These are phyloP conservation scores for Gamsiella multidivaricata DNA, from an alignment of 192 early-diverging fungal species.

Conservation along the genomic window DNA sequence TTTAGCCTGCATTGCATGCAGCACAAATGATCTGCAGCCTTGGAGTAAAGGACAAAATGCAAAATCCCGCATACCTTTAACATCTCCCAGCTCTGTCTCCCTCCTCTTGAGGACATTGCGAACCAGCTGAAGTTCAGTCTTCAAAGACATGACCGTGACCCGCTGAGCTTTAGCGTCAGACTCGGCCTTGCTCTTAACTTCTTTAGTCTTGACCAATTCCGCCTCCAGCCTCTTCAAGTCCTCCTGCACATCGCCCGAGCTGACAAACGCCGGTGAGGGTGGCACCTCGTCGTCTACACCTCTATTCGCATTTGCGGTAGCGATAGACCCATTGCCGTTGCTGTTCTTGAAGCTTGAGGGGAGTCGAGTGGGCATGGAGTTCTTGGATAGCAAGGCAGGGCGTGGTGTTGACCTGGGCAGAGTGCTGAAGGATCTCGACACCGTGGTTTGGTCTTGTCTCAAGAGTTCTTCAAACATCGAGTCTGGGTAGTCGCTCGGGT, in stretches of 20 bases:
- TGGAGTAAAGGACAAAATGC: too few relatives aligned
- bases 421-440: slow-evolving; percentile 32
- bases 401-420: slow-evolving; percentile 23
- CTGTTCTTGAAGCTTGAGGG: background rate
- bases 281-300: background rate
- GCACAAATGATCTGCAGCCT: too few relatives aligned
- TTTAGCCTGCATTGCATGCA: too few relatives aligned
- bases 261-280: slow-evolving; percentile 16
- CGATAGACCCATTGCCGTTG: too few relatives aligned
- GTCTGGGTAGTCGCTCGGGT: slow-evolving; percentile 39
- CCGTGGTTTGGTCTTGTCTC: slow-evolving; percentile 27
- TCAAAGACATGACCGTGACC: slow-evolving; percentile 42
- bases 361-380: slow-evolving; percentile 8
- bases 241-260: slow-evolving; percentile 43
- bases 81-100: slow-evolving; percentile 50
- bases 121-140: slow-evolving; percentile 48
- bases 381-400: slow-evolving; percentile 2
- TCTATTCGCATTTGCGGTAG: too few relatives aligned
- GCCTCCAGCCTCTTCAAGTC: slow-evolving; percentile 32
- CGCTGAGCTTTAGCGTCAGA: slow-evolving; percentile 47
- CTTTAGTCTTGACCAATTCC: slow-evolving; percentile 39
- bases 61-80: slow-evolving; percentile 40
- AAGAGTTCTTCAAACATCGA: slow-evolving; percentile 48
- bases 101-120: slow-evolving; percentile 48
- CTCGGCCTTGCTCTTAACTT: slow-evolving; percentile 38